These are phyloP conservation scores for Curvularia lunata DNA, from an alignment of 2,329 filamentous ascomycete species.

Conservation along the genomic window DNA sequence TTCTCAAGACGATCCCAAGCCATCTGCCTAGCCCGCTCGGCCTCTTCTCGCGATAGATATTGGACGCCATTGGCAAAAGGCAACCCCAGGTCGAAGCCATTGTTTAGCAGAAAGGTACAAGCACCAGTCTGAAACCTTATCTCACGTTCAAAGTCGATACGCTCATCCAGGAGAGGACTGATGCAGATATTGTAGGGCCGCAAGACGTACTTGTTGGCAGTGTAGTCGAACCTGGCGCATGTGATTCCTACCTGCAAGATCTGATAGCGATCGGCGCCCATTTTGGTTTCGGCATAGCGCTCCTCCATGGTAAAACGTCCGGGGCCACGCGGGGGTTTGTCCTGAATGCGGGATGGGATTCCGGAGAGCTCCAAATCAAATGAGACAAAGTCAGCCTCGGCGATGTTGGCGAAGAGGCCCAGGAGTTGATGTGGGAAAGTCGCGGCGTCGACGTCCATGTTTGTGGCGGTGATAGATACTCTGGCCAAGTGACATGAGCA, in stretches of 20 bases:
- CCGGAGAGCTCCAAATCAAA: slow-evolving; percentile 73
- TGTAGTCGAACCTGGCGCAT: slow-evolving; percentile 64
- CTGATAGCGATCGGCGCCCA: slow-evolving; percentile 67
- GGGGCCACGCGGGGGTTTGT: slow-evolving; percentile 37
- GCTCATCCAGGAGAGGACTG: slow-evolving; percentile 61
- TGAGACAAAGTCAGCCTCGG: slow-evolving; percentile 66
- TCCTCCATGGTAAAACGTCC: slow-evolving; percentile 63
- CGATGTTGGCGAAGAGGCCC: slow-evolving; percentile 63
- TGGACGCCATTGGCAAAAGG: slow-evolving; percentile 64
- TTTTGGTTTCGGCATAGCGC: slow-evolving; percentile 66
- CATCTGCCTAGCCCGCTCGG: slow-evolving; percentile 55
- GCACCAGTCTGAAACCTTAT: slow-evolving; percentile 66
- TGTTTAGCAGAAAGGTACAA: slow-evolving; percentile 64
- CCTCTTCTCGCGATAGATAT: slow-evolving; percentile 68
- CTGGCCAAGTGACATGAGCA: neutral
- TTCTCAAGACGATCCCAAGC: slow-evolving; percentile 53
- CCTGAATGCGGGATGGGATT: slow-evolving; percentile 56
- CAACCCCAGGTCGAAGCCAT: slow-evolving; percentile 64
- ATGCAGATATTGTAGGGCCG: slow-evolving; percentile 71
- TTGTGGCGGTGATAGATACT: neutral
- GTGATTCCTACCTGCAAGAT: slow-evolving; percentile 72
- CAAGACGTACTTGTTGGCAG: slow-evolving; percentile 58
- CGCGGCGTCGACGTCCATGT: slow-evolving; percentile 63
- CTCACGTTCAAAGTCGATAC: slow-evolving; percentile 64
- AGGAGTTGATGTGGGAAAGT: slow-evolving; percentile 61